phyloP scores from a whole-genome alignment of 306 rosid genomes.

The Delonix regia region DNA sequence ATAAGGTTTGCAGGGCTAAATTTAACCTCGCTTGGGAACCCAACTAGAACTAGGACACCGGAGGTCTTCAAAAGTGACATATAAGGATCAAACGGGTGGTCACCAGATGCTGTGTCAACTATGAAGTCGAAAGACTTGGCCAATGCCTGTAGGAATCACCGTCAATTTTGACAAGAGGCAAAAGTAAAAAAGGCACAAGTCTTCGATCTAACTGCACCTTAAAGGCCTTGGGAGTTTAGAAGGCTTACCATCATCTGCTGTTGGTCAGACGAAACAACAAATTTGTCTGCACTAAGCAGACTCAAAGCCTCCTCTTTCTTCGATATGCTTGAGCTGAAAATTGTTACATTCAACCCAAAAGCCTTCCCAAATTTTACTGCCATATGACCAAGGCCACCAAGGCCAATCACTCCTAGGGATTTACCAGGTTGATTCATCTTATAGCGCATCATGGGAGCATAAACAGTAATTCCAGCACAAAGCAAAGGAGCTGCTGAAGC shows the following conservation, averaged over 20 bases:
- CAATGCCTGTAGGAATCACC: conserved; percentile 53
- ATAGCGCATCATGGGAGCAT: conserved; percentile 83
- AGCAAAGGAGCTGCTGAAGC: conserved; percentile 95
- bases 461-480: conserved; percentile 91
- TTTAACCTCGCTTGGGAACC: conserved; percentile 81
- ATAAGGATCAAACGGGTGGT: conserved; percentile 85
- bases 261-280: conserved; percentile 77
- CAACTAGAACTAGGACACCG: conserved; percentile 69
- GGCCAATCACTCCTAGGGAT: conserved; percentile 88
- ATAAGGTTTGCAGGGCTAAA: conserved; percentile 67
- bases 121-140: conserved; percentile 73
- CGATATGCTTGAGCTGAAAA: conserved; percentile 80
- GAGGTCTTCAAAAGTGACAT: conserved; percentile 67
- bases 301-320: conserved; percentile 83
- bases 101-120: conserved; percentile 85
- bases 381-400: conserved; percentile 96
- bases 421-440: conserved; percentile 91
- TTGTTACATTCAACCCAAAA: conserved; percentile 71
- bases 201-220: conserved; percentile 1
- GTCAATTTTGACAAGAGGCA: conserved; percentile 22
- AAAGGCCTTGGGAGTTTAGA: too few species aligned
- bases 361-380: conserved; percentile 91
- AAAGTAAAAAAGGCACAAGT: background rate
- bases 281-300: conserved; percentile 74
- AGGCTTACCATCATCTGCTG: conserved; percentile 70